A percentile compares a stretch with the other conserved stretches of the same genome.
phyloP scores from a whole-genome alignment of 176 grass and related monocot species.

The Hordeum marinum region DNA sequence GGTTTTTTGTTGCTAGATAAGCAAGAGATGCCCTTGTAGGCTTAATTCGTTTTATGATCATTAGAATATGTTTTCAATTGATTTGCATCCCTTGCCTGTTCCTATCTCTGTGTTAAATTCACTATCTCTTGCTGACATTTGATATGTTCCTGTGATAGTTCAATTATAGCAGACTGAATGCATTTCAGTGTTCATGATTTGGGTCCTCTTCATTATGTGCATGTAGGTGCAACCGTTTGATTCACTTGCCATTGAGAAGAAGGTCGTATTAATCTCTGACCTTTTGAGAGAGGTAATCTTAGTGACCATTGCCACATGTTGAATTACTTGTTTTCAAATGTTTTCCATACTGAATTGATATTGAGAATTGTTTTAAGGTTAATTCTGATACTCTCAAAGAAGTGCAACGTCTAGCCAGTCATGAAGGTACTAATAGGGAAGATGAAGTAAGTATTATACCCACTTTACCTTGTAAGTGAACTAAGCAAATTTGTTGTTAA shows the following conservation, averaged over 20 bases:
- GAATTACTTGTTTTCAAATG: slow-evolving; percentile 4
- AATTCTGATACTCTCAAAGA: slow-evolving; percentile 51
- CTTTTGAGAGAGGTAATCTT: slow-evolving; percentile 52
- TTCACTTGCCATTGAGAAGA: slow-evolving; percentile 51
- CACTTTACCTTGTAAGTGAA: slow-evolving; percentile 3
- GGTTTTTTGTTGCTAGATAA: neutral
- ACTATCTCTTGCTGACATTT: neutral
- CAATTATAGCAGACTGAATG: neutral
- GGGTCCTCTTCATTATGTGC: neutral
- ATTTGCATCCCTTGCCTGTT: neutral
- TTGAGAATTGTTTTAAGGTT: slow-evolving; percentile 27
- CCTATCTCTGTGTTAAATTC: neutral
- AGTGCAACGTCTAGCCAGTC: neutral
- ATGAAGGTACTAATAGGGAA: slow-evolving; percentile 36
- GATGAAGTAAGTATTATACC: slow-evolving; percentile 1
- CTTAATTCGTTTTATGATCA: neutral
- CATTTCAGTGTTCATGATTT: neutral
- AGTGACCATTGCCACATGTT: neutral
- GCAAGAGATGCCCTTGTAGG: neutral
- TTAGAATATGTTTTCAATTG: neutral
- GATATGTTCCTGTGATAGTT: neutral
- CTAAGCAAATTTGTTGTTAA: neutral
- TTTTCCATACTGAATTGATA: slow-evolving; percentile 10
- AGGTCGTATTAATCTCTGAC: slow-evolving; percentile 38
- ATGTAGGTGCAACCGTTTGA: slow-evolving; percentile 54